Base-by-base conservation (phyloP, 2,329 filamentous ascomycete genomes). In the Pseudonectria buxi region DNA sequence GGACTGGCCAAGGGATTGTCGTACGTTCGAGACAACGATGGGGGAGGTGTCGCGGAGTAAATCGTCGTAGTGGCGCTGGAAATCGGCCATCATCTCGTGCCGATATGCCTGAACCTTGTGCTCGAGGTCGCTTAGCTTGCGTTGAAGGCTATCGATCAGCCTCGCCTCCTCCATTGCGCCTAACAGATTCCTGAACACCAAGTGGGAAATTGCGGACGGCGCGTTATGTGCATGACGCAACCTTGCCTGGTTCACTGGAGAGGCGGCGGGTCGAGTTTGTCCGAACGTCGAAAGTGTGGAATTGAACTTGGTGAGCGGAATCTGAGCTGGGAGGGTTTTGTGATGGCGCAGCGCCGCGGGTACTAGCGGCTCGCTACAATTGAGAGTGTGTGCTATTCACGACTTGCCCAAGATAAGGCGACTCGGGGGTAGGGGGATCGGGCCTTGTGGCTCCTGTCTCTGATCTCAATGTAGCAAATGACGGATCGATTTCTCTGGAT, bases 121-220 rank as follows among this genome's bases (percentile, higher is more conserved):
- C 51, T 81, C 72, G 34, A 80, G 71, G 49, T 76, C 65, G 50
- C 58, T 61, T 45, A 76, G 70, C 65, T 70, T 74, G 49, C 58
- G 59, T 47, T 69, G 64, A 53, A 78, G 66, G 57, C 71, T 67
- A 37, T 66, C 63, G 45, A 73, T 62, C 43, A 76, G 64, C 47
- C 53, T 66, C 49, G 65, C 53, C 51, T 62, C 58, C 51, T 62
- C 59, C 60, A 63, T 63, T 43, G 51, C 51, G 50, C 49, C 50
- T 66, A 51, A 49, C 53, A 50, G 37, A 42, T 43, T 45, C 47
- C 52, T 54, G 53, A 45, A 46, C 48, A 45, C 46, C 48, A 50
- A 50, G 47, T 51, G 49, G 49, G 46, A 45, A 50, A 50, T 54
- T 29, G 52, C 44, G 46, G 43, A 41, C 46, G 46, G 45, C 43